These are phyloP conservation scores for Galerina marginata DNA, from an alignment of 768 basidiomycete genomes.

Conservation along the genomic window DNA sequence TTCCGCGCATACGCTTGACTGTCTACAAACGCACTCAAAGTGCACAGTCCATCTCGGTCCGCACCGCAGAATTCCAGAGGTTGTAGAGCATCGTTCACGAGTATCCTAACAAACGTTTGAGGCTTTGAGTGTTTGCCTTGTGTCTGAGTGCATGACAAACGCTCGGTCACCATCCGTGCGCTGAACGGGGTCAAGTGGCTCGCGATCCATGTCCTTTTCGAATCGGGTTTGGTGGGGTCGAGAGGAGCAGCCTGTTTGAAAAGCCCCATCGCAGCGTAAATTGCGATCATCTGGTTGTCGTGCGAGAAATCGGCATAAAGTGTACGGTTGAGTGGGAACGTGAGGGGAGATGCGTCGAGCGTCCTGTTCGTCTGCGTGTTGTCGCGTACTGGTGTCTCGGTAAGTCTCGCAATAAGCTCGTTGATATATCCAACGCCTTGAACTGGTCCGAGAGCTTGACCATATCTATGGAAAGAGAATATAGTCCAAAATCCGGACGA, in stretches of 20 bases:
- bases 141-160: constrained; percentile 48
- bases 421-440: constrained; percentile 90
- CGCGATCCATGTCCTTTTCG: constrained; percentile 54
- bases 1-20: constrained; percentile 73
- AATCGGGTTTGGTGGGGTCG: constrained; percentile 38
- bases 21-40: constrained; percentile 65
- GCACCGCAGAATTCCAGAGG: constrained; percentile 66
- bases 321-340: constrained; percentile 72
- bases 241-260: constrained; percentile 44
- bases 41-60: constrained; percentile 61
- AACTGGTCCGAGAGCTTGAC: constrained; percentile 70
- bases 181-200: constrained; percentile 76
- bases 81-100: constrained; percentile 79
- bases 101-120: constrained; percentile 66
- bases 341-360: constrained; percentile 61
- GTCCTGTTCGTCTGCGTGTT: constrained; percentile 79
- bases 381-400: constrained; percentile 63
- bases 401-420: constrained; percentile 86
- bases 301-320: constrained; percentile 86
- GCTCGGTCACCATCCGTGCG: constrained; percentile 76
- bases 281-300: constrained; percentile 84
- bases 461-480: constrained; percentile 50
- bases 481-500: not conserved
- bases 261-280: constrained; percentile 68
- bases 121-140: not conserved